Conservation (phyloP, 2,329 filamentous ascomycete genomes). For the Trichoderma arundinaceum region DNA sequence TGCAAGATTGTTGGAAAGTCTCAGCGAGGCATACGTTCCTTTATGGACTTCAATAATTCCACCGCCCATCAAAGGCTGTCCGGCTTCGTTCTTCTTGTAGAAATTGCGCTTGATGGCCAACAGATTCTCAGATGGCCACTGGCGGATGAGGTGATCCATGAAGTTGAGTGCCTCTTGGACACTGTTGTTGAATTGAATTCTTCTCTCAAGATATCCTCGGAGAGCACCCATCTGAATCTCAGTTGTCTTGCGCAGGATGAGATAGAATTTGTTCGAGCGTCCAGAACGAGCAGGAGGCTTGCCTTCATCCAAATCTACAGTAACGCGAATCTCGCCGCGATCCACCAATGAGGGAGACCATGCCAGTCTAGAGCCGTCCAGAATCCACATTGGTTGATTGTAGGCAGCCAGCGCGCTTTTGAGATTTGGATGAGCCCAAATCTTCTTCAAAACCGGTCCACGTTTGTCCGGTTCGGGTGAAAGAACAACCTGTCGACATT, state of each 20-base stretch:
- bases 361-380: constrained; percentile 82
- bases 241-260: constrained; percentile 70
- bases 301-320: constrained; percentile 76
- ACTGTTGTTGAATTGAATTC: constrained; percentile 64
- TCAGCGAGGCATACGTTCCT: constrained; percentile 85
- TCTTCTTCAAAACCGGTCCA: constrained; percentile 70
- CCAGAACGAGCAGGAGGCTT: constrained; percentile 49
- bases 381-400: constrained; percentile 64
- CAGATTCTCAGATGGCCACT: constrained; percentile 72
- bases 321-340: constrained; percentile 59
- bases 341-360: constrained; percentile 64
- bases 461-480: constrained; percentile 66
- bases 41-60: constrained; percentile 78
- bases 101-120: constrained; percentile 81
- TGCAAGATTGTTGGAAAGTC: constrained; percentile 65
- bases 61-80: constrained; percentile 60
- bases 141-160: constrained; percentile 85
- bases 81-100: constrained; percentile 63
- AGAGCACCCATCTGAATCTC: constrained; percentile 71
- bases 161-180: constrained; percentile 87
- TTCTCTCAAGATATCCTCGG: constrained; percentile 66
- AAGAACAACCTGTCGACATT: constrained; percentile 62
- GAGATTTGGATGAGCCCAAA: constrained; percentile 72
- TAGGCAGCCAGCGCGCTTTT: constrained; percentile 59
- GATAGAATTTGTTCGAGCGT: constrained; percentile 57